A percentile compares a stretch with the other conserved stretches of the same genome.
phyloP scores from a whole-genome alignment of 2,329 filamentous ascomycete genomes.

The Pseudogymnoascus sp. region DNA sequence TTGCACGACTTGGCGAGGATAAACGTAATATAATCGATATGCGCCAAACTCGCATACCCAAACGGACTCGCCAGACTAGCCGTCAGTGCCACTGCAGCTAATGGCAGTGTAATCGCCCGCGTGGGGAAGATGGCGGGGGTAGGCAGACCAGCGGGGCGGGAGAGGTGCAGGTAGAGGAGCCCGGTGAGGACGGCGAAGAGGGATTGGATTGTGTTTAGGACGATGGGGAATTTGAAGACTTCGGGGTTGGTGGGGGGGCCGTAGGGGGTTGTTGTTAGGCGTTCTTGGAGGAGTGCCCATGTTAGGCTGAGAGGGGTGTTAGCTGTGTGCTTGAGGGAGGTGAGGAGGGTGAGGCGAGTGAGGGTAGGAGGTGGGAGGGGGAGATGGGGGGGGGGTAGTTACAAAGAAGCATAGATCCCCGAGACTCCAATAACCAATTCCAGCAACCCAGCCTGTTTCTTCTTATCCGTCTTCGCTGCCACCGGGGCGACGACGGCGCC shows the following conservation, averaged over 20 bases:
- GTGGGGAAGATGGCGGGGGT: conserved; percentile 68
- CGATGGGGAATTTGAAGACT: conserved; percentile 86
- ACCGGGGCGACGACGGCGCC: conserved; percentile 22
- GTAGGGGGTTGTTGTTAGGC: conserved; percentile 88
- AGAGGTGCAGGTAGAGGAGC: conserved; percentile 66
- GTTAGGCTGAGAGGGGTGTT: too few relatives aligned
- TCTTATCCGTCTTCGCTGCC: conserved; percentile 24
- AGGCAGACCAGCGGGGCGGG: conserved; percentile 44
- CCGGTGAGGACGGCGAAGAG: conserved; percentile 79
- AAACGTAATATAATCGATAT: conserved; percentile 98
- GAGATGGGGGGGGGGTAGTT: conserved; percentile 28
- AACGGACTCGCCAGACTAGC: conserved; percentile 86
- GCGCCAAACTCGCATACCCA: conserved; percentile 82
- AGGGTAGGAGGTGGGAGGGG: neutral
- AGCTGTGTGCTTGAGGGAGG: too few relatives aligned
- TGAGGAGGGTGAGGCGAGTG: too few relatives aligned
- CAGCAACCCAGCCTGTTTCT: conserved; percentile 51
- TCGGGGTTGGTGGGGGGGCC: conserved; percentile 49
- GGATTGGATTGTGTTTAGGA: conserved; percentile 94
- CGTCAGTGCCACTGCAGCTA: conserved; percentile 79
- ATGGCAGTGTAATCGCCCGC: conserved; percentile 61
- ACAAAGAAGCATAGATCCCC: conserved; percentile 97
- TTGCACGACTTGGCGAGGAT: conserved; percentile 98
- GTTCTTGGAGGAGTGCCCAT: conserved; percentile 95
- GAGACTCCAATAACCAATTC: conserved; percentile 81